Base-by-base conservation (phyloP, 2,329 filamentous ascomycete genomes). In the Domatiomyces catenatus region DNA sequence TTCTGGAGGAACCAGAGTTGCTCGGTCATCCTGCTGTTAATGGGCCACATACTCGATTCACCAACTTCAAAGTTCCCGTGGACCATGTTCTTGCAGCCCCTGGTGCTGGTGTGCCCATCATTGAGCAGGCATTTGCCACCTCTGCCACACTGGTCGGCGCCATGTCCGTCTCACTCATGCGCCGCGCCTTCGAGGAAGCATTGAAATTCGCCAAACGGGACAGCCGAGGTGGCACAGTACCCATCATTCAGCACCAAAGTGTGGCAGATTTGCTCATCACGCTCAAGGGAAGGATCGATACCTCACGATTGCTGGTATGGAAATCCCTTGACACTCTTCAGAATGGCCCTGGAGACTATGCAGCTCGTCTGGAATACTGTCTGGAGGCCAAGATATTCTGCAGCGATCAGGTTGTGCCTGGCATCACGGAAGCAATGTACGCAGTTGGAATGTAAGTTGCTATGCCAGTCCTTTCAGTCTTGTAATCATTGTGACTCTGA, bases 121-220 rank as follows among this genome's bases (percentile, higher is more conserved):
- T 73, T 1, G 67, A 67, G 15, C 57, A 60, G 18, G 64, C 69
- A 0, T 75, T 77, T 49, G 70, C 70, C 3, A 61, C 59, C 10
- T 65, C 63, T 2, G 74, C 73, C 1, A 69, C 70, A 1, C 63
- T 79, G 0, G 75, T 77, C 0, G 74, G 74, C 1, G 74, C 75
- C 2, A 77, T 79, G 70, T 66, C 66, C 8, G 71, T 74, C 0
- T 73, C 74, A 1, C 63, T 78, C 42, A 75, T 76, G 72, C 68
- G 75, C 0, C 68, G 71, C 0, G 68, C 70, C 0, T 79, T 78
- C 54, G 74, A 76, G 12, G 67, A 68, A 0, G 74, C 73, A 1
- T 61, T 79, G 1, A 55, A 58, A 1, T 79, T 76, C 53, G 72
- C 72, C 1, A 75, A 72, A 56, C 48, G 49, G 0, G 69, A 77